Conservation (phyloP, 768 basidiomycete species). For the Trametes coccinea region DNA sequence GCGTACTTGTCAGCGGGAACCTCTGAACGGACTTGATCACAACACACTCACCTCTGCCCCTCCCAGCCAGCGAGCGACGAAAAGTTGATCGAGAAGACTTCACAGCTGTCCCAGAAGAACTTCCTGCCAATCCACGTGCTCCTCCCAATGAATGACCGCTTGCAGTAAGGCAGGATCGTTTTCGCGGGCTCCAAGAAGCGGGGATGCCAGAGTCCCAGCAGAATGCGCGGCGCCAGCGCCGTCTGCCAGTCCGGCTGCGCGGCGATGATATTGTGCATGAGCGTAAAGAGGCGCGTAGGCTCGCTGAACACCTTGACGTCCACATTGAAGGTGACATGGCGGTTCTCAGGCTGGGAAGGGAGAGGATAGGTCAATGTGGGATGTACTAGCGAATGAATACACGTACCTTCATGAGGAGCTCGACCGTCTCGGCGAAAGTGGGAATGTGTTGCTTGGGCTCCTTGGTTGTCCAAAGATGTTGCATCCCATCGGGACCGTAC, state of each 20-base stretch:
- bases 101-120: conserved; percentile 86
- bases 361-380: not conserved
- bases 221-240: conserved; percentile 71
- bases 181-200: conserved; percentile 78
- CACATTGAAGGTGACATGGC: conserved; percentile 74
- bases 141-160: conserved; percentile 78
- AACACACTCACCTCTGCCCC: conserved; percentile 41
- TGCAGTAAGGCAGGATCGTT: conserved; percentile 73
- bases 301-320: conserved; percentile 71
- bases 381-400: conserved; percentile 13
- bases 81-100: conserved; percentile 85
- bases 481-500: conserved; percentile 52
- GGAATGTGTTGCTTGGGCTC: conserved; percentile 88
- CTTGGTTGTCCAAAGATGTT: conserved; percentile 76
- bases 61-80: conserved; percentile 58
- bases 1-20: conserved; percentile 4
- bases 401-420: conserved; percentile 69
- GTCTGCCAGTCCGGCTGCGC: conserved; percentile 69
- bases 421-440: conserved; percentile 81
- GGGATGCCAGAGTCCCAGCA: conserved; percentile 89
- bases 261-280: conserved; percentile 44
- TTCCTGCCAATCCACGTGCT: conserved; percentile 69
- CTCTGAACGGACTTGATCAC: not conserved
- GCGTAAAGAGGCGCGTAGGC: not conserved
- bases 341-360: conserved; percentile 61